A percentile compares a stretch with the other conserved stretches of the same genome.
Conservation (phyloP, 208 protist species). For the Crithidia thermophila region DNA sequence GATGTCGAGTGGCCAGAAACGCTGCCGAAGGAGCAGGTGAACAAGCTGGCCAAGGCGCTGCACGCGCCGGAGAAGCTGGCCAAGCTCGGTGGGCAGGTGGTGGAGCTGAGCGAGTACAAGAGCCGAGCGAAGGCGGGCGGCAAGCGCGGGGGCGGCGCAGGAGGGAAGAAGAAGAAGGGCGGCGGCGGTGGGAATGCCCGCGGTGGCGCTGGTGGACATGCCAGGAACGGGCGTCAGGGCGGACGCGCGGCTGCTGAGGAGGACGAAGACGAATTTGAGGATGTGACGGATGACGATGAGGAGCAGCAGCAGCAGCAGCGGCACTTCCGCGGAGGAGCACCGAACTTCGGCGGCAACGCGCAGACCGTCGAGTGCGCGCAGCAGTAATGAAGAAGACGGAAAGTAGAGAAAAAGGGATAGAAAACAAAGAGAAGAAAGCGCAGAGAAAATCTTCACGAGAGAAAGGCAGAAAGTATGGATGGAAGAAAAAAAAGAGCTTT, state of each 20-base stretch:
- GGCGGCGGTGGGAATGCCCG: background rate
- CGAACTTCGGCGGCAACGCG: conserved; percentile 15
- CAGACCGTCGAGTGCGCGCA: conserved; percentile 73
- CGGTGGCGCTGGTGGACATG: conserved; percentile 4
- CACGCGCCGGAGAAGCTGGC: conserved; percentile 36
- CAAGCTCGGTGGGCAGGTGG: conserved; percentile 66
- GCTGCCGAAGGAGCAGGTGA: conserved; percentile 40
- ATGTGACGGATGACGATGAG: conserved; percentile 40
- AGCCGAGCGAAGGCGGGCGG: conserved; percentile 23
- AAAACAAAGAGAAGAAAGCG: background rate
- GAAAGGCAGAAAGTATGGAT: no score
- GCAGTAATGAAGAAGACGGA: conserved; percentile 55
- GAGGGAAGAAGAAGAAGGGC: background rate
- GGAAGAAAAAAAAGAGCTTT: no score
- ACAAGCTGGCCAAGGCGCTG: conserved; percentile 49
- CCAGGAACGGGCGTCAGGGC: no score
- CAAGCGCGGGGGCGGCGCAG: conserved; percentile 14
- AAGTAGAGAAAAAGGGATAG: background rate
- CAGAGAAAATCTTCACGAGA: no score
- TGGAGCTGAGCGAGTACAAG: conserved; percentile 46
- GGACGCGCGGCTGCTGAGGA: conserved; percentile 4
- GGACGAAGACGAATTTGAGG: conserved; percentile 45
- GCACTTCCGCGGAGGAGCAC: conserved; percentile 18
- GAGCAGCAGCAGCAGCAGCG: conserved; percentile 29
- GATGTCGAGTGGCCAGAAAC: conserved; percentile 81